Evolutionary conservation across 2,329 filamentous ascomycete species (phyloP).

Genomic region (Onygenales sp.): DNA sequence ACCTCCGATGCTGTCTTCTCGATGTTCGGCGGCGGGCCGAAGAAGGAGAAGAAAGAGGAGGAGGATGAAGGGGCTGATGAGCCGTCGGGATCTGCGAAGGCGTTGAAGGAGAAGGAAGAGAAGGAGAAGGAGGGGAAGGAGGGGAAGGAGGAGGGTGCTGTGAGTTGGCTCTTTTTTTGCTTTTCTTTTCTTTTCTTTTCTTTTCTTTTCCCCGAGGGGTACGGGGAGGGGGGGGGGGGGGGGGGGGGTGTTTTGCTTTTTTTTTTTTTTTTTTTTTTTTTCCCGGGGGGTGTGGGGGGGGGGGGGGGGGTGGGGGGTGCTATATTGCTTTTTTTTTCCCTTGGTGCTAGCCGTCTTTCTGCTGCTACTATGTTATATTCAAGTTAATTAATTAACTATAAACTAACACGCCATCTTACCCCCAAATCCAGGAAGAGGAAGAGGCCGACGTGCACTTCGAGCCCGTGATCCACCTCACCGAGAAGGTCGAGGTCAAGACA

Average conservation of each 20-base stretch:
- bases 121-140: slow-evolving; percentile 46
- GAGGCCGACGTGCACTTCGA: slow-evolving; percentile 95
- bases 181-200: slow-evolving; percentile 4
- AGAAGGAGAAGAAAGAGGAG: slow-evolving; percentile 90
- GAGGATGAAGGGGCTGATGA: slow-evolving; percentile 68
- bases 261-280: no score
- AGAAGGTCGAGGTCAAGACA: slow-evolving; percentile 95
- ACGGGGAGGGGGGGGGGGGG: no score
- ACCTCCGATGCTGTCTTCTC: slow-evolving; percentile 64
- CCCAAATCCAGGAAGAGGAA: slow-evolving; percentile 42
- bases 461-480: slow-evolving; percentile 88
- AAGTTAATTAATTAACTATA: no score
- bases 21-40: slow-evolving; percentile 96
- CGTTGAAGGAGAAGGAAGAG: slow-evolving; percentile 54
- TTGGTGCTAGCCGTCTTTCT: background rate
- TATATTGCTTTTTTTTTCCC: background rate
- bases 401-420: no score
- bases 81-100: slow-evolving; percentile 80
- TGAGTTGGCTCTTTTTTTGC: slow-evolving; percentile 21
- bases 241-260: background rate
- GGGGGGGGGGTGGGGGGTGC: no score
- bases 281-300: no score
- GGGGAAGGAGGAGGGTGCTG: slow-evolving; percentile 48
- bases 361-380: background rate
- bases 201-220: background rate